These are phyloP conservation scores for Cryphonectria parasitica DNA, from an alignment of 2,329 filamentous ascomycete genomes.

Conservation along the genomic window DNA sequence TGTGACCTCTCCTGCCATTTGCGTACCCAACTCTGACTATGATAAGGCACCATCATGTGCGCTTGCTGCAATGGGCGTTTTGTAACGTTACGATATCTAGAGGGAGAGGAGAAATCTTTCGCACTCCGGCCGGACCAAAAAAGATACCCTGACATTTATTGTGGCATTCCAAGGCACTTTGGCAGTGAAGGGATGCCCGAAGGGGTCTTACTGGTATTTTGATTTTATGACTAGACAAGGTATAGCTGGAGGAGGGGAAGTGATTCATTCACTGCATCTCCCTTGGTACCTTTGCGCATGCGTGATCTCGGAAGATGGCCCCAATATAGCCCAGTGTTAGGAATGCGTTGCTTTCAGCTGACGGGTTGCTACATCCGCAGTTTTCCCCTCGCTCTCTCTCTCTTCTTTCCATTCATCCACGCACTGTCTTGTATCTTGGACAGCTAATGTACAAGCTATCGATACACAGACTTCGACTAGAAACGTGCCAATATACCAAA, in stretches of 20 bases:
- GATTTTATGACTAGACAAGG: neutral
- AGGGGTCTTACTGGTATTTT: neutral
- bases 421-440: neutral
- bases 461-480: neutral
- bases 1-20: slow-evolving; percentile 14
- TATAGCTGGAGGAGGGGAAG: neutral
- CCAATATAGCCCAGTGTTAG: neutral
- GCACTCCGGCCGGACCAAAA: neutral
- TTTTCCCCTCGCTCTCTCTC: neutral
- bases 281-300: neutral
- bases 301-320: slow-evolving; percentile 6
- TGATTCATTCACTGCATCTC: neutral
- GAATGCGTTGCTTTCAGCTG: neutral
- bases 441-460: neutral
- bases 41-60: slow-evolving; percentile 8
- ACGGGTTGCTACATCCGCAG: neutral
- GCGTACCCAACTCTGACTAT: neutral
- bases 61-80: neutral
- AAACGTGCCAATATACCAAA: neutral
- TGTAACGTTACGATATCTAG: slow-evolving; percentile 7
- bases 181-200: neutral
- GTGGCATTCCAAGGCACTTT: neutral
- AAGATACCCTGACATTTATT: neutral
- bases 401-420: neutral
- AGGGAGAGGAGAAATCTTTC: neutral